phyloP scores from a whole-genome alignment of 257 asterid genomes.

The Plectranthus barbatus region DNA sequence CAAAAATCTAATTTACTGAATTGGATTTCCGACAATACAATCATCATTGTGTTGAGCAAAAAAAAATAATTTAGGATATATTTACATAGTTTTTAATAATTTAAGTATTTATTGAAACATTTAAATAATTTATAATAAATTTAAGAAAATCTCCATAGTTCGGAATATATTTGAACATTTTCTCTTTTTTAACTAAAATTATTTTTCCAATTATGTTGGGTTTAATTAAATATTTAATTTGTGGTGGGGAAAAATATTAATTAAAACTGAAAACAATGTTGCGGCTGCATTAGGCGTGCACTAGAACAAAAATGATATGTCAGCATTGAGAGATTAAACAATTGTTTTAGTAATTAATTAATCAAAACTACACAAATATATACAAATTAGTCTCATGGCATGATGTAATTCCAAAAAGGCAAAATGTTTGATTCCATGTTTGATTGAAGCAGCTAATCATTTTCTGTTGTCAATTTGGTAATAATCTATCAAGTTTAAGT shows the following conservation, averaged over 20 bases:
- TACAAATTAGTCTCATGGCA: not conserved
- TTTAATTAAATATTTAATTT: not conserved
- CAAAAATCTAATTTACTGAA: too few species aligned
- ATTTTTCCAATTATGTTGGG: too few species aligned
- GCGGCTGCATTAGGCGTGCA: conserved; percentile 11
- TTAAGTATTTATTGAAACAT: too few species aligned
- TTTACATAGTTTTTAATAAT: too few species aligned
- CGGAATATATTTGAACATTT: too few species aligned
- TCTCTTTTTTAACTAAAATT: too few species aligned
- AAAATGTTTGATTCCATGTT: conserved; percentile 14
- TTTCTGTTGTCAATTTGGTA: not conserved
- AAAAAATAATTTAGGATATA: too few species aligned
- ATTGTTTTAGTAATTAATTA: not conserved
- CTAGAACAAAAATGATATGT: not conserved
- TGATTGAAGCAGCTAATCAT: not conserved
- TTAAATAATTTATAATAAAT: too few species aligned
- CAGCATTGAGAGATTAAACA: not conserved
- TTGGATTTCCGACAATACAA: too few species aligned
- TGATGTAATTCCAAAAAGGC: conserved; percentile 12
- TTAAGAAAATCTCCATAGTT: too few species aligned
- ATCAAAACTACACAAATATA: not conserved
- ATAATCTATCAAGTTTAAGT: too few species aligned
- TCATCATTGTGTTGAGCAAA: too few species aligned
- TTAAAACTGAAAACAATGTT: not conserved
- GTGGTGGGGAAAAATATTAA: not conserved